Conservation (phyloP, 768 basidiomycete species). For the Psilocybe cyanescens region DNA sequence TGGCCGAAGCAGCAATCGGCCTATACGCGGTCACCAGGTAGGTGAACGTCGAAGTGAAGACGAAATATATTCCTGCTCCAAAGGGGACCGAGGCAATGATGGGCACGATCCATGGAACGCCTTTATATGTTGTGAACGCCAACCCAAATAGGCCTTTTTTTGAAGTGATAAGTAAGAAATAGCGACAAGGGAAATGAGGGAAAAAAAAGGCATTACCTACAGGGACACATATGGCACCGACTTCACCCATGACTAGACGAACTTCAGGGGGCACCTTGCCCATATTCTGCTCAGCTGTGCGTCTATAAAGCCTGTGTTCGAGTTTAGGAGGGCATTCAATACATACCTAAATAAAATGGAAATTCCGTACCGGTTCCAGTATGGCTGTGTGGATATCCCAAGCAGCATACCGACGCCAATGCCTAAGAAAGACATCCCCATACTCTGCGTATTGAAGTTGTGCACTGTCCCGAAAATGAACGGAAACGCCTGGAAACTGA, state of each 20-base stretch:
- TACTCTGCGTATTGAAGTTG: conserved; percentile 51
- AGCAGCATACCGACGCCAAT: conserved; percentile 61
- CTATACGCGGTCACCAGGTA: conserved; percentile 74
- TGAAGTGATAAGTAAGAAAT: conserved; percentile 27
- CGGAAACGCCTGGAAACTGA: conserved; percentile 65
- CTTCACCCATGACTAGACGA: conserved; percentile 66
- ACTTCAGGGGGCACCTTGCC: conserved; percentile 66
- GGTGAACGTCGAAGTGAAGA: conserved; percentile 72
- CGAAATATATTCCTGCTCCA: conserved; percentile 65
- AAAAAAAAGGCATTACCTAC: conserved; percentile 57
- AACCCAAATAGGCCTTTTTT: conserved; percentile 59
- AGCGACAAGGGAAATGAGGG: conserved; percentile 49
- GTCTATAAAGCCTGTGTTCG: conserved; percentile 37
- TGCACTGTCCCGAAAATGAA: conserved; percentile 53
- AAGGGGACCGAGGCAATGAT: conserved; percentile 70
- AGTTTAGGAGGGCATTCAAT: not conserved
- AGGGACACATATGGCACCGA: conserved; percentile 70
- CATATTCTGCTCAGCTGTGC: conserved; percentile 39
- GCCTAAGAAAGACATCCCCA: conserved; percentile 63
- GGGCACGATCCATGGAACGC: conserved; percentile 66
- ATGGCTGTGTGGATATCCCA: conserved; percentile 53
- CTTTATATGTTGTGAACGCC: conserved; percentile 53
- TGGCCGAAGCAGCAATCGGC: conserved; percentile 70
- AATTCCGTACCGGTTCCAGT: conserved; percentile 51
- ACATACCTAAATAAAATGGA: not conserved